Evolutionary conservation across 2,329 filamentous ascomycete species (phyloP), one percentile per base, ranked within the genome.

Genomic region (Pseudocercospora musae): DNA sequence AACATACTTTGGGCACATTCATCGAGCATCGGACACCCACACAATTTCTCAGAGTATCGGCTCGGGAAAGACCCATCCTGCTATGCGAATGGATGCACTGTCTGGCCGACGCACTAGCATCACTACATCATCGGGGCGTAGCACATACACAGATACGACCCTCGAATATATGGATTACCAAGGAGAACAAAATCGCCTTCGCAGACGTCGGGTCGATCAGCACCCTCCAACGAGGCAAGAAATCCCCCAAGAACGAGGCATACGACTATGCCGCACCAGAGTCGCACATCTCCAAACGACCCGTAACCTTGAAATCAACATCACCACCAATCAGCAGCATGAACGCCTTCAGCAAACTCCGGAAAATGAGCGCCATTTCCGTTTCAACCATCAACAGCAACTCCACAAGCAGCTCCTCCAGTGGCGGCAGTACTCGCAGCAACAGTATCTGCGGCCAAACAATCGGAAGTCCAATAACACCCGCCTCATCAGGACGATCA

Each of bases 221-320:
- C 69, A 77, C 81, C 0, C 80, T 87, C 27, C 79, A 85, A 40
- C 77, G 77, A 55, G 81, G 80, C 50, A 83, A 82, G 62, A 82
- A 79, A 62, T 74, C 78, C 15, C 86, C 88, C 65, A 87, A 89
- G 67, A 86, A 87, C 64, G 89, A 91, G 71, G 80, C 80, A 8
- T 91, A 91, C 74, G 86, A 90, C 70, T 92, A 92, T 70, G 85
- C 85, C 0, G 87, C 89, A 0, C 89, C 90, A 0, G 90, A 93
- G 70, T 81, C 85, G 59, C 84, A 84, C n/a, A 64, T 72, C 25
- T 70, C 68, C 50, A 68, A 67, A 25, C 79, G 80, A 78, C 71
- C 80, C 77, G 42, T 78, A 78, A 21, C 68, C 68, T 21, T 73
- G 13, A 60, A 69, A 27, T 68, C 70, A 8, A 73, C 66, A 40